Evolutionary conservation across 495 filamentous ascomycete species (phyloP).

Genomic region (Xylaria curta): DNA sequence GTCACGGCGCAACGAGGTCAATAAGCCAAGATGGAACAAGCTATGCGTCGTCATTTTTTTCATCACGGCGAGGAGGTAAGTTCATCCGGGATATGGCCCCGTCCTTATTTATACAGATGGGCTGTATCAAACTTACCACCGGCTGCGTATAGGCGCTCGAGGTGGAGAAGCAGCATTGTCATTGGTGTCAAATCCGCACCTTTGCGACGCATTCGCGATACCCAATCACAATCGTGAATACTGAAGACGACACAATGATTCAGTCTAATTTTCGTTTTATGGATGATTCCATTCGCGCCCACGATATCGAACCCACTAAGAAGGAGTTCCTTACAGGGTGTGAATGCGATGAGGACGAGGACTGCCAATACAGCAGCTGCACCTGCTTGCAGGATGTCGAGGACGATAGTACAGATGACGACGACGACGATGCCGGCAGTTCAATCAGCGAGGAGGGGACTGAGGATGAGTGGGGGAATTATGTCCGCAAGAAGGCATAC

Average conservation of each 20-base stretch:
- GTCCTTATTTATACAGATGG: neutral
- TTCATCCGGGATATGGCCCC: neutral
- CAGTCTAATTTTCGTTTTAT: constrained; percentile 62
- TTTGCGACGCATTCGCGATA: constrained; percentile 47
- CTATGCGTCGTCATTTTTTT: constrained; percentile 49
- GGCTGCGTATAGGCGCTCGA: constrained; percentile 27
- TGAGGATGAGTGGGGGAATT: constrained; percentile 19
- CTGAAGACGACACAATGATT: constrained; percentile 47
- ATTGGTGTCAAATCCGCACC: constrained; percentile 58
- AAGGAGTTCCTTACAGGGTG: constrained; percentile 62
- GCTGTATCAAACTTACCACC: neutral
- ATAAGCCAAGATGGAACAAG: constrained; percentile 45
- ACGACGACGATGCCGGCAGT: constrained; percentile 34
- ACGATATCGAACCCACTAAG: constrained; percentile 54
- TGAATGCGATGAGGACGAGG: constrained; percentile 51
- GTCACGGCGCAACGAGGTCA: neutral
- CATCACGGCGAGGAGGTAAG: constrained; percentile 46
- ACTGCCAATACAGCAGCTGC: constrained; percentile 58
- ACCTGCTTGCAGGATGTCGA: constrained; percentile 61
- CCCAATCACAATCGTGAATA: constrained; percentile 58
- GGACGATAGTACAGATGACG: constrained; percentile 41
- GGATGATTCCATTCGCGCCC: constrained; percentile 49
- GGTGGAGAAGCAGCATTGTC: constrained; percentile 46
- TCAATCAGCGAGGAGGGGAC: constrained; percentile 35
- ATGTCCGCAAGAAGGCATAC: constrained; percentile 41